Evolutionary conservation across 164 flowering plant genomes (phyloP).

Genomic region (Buxus sempervirens): DNA sequence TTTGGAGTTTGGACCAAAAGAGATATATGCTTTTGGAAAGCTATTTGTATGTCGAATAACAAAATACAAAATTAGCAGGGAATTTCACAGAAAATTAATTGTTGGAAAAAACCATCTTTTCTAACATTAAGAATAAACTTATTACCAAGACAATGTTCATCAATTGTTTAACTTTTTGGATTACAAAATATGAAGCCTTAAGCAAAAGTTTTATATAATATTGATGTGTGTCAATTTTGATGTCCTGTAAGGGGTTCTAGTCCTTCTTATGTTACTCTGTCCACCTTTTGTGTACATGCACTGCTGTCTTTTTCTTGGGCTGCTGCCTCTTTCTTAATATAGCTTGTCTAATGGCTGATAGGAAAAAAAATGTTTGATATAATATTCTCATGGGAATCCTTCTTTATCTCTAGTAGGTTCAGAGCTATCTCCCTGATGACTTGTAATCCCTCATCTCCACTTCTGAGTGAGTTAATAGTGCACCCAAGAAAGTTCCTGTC

Average conservation of each 20-base stretch:
- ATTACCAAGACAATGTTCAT: neutral
- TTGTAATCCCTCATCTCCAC: conserved; percentile 55
- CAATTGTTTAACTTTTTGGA: conserved; percentile 16
- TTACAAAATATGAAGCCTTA: conserved; percentile 18
- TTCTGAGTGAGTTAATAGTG: conserved; percentile 39
- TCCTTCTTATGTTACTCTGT: too few species aligned
- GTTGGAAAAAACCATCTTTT: neutral
- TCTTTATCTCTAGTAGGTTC: too few species aligned
- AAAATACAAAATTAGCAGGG: neutral
- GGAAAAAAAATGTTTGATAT: too few species aligned
- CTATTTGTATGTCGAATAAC: neutral
- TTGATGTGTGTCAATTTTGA: too few species aligned
- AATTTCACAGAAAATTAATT: neutral
- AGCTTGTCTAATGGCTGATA: too few species aligned
- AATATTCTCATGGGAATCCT: too few species aligned
- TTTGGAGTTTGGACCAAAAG: neutral
- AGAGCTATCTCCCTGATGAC: conserved; percentile 61
- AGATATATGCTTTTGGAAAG: neutral
- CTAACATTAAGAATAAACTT: neutral
- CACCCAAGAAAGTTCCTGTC: conserved; percentile 44
- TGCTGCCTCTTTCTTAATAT: too few species aligned
- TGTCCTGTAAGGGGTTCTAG: too few species aligned
- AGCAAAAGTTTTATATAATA: conserved; percentile 16
- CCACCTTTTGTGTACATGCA: too few species aligned
- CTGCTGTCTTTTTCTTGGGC: too few species aligned